Evolutionary conservation across 2,329 filamentous ascomycete genomes (phyloP), one percentile per base, ranked within the genome.

Genomic region (Aspergillus tamarii): DNA sequence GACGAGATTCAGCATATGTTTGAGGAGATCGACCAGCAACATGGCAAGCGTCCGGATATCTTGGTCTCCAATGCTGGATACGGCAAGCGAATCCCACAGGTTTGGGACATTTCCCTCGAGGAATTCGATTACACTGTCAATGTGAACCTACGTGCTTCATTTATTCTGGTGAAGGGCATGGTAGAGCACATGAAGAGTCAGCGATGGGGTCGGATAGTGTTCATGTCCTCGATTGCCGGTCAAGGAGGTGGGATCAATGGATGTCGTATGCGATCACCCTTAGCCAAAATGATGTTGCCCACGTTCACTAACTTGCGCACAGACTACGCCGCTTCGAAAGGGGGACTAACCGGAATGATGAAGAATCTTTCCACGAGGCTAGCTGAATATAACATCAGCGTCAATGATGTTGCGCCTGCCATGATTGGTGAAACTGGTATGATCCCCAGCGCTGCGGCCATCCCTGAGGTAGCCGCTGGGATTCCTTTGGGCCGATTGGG

Each of bases 381-480:
- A 26, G 88, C 86, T 2, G 81, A 83, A 61, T 83, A 82, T 68
- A 87, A 87, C 36, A 88, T 90, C 68, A 88, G 87, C 16, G 86
- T 89, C 62, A 90, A 90, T 64, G 87, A 89, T 66, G 86, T 90
- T n/a, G 86, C 87, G 3, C 88, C 88, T 0, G 88, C 88, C 3
- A 89, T 90, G 87, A 89, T 90, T 66, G 87, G 87, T 4, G 84
- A 85, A 26, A 88, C 85, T 3, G 85, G 85, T 1, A 86, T 89
- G 86, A 87, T 89, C 48, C 85, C 86, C 2, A 82, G 86, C 64
- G 84, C 84, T 46, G 82, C 85, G 65, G 83, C 84, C 23, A 85
- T 85, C 58, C 83, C 87, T 0, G 87, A 87, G 0, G 84, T 88
- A 67, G 85, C 87, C 28, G 84, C 80, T 66, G 84, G 84, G 32